Evolutionary conservation across 139 green algal species (phyloP).

Genomic region (Haematococcus lacustris): DNA sequence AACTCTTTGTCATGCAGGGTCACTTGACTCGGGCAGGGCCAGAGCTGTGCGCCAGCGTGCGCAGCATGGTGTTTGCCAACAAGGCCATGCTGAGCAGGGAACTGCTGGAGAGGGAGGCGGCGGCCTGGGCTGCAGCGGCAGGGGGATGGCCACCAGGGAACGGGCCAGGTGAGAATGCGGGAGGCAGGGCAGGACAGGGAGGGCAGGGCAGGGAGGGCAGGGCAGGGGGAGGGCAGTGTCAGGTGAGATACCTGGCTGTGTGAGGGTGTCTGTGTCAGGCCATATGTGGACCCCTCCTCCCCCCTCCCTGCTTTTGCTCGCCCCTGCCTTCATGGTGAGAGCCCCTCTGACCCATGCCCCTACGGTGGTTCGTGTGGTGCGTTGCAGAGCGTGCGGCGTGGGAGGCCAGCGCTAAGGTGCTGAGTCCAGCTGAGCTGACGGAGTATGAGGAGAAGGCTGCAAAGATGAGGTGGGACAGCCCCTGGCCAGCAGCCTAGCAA

Average conservation of each 20-base stretch:
- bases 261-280: no score
- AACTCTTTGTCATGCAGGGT: slow-evolving; percentile 8
- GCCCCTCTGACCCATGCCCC: no score
- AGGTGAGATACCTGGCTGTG: no score
- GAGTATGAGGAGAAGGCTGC: slow-evolving; percentile 79
- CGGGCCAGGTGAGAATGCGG: slow-evolving; percentile 26
- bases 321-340: no score
- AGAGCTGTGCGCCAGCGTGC: slow-evolving; percentile 46
- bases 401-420: slow-evolving; percentile 8
- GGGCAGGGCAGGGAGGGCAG: no score
- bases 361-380: not conserved
- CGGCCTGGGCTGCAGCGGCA: slow-evolving; percentile 9
- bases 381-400: slow-evolving; percentile 11
- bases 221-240: no score
- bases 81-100: slow-evolving; percentile 59
- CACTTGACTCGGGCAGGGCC: slow-evolving; percentile 46
- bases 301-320: no score
- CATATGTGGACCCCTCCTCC: no score
- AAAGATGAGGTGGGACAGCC: slow-evolving; percentile 39
- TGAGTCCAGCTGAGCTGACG: slow-evolving; percentile 48
- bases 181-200: no score
- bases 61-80: slow-evolving; percentile 73
- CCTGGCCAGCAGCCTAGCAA: no score
- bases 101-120: slow-evolving; percentile 48
- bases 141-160: slow-evolving; percentile 73